These are phyloP conservation scores for Violaceomyces palustris DNA, from an alignment of 1,284 basidiomycete species.

Conservation along the genomic window DNA sequence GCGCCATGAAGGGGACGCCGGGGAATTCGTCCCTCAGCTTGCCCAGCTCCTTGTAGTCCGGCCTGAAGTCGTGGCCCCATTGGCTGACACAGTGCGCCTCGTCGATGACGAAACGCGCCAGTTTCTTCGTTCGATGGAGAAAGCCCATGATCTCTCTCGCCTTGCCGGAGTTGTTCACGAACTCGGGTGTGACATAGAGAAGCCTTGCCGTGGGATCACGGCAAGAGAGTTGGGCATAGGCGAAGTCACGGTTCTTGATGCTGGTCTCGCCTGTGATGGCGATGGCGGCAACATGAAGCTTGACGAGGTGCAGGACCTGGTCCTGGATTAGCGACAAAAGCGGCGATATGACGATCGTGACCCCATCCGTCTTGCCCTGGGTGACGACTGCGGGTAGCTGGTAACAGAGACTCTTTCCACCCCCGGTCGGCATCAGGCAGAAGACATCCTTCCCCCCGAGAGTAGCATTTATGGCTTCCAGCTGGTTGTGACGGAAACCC, in stretches of 20 bases:
- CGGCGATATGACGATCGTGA: constrained; percentile 86
- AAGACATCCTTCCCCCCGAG: constrained; percentile 81
- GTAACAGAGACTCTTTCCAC: constrained; percentile 71
- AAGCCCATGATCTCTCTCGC: constrained; percentile 61
- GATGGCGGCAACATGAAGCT: constrained; percentile 67
- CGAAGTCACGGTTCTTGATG: no score
- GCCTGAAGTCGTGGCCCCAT: constrained; percentile 79
- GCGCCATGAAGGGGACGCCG: constrained; percentile 81
- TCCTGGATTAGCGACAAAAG: constrained; percentile 85
- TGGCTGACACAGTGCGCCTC: constrained; percentile 86
- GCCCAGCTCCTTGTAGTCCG: constrained; percentile 59
- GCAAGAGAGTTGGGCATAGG: constrained; percentile 8
- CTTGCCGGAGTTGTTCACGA: constrained; percentile 53
- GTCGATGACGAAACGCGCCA: constrained; percentile 90
- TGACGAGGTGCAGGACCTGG: constrained; percentile 70
- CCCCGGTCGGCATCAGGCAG: constrained; percentile 94
- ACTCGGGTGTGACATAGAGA: constrained; percentile 89
- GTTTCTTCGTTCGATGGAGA: constrained; percentile 60
- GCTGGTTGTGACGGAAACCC: constrained; percentile 75
- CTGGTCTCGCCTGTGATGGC: constrained; percentile 65
- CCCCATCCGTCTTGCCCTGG: constrained; percentile 66
- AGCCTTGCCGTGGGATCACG: no score
- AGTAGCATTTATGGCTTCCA: constrained; percentile 77
- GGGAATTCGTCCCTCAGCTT: constrained; percentile 70
- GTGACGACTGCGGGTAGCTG: constrained; percentile 75